These are phyloP conservation scores for Dryas drummondii DNA, from an alignment of 306 rosid species.

Conservation along the genomic window DNA sequence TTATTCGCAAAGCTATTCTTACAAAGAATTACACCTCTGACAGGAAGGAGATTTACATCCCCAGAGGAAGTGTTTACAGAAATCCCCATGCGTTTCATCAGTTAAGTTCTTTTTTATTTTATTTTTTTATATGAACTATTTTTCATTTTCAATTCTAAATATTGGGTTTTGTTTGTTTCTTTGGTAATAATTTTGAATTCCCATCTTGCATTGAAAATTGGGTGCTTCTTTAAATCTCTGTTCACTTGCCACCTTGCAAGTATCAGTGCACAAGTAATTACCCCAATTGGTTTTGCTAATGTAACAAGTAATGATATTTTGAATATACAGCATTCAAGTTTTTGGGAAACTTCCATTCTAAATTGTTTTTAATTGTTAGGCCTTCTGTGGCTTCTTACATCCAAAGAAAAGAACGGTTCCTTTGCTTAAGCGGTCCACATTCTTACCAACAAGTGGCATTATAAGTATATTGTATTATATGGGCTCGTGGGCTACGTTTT, in stretches of 20 bases:
- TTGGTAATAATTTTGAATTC: background rate
- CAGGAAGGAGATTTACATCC: conserved; percentile 19
- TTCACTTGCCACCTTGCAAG: too few relatives aligned
- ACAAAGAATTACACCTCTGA: conserved; percentile 17
- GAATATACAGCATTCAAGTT: too few relatives aligned
- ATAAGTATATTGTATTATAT: background rate
- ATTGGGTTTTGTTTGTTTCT: background rate
- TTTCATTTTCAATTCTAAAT: background rate
- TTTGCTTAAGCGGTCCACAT: background rate
- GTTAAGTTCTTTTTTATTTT: background rate
- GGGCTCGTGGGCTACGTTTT: background rate
- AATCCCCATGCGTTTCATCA: conserved; percentile 32
- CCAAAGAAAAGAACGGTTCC: too few relatives aligned
- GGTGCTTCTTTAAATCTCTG: too few relatives aligned
- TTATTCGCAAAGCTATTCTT: conserved; percentile 10
- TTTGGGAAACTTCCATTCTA: too few relatives aligned
- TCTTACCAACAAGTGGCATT: background rate
- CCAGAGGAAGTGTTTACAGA: conserved; percentile 24
- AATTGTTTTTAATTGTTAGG: too few relatives aligned
- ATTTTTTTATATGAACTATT: background rate
- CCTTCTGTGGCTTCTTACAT: background rate
- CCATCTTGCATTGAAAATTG: too few relatives aligned
- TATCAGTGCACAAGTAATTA: background rate
- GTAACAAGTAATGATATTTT: too few relatives aligned
- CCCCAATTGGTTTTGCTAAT: too few relatives aligned